Evolutionary conservation across 352 stramenopile species (phyloP), one percentile per base, ranked within the genome.

Genomic region (Pythium folliculosum): DNA sequence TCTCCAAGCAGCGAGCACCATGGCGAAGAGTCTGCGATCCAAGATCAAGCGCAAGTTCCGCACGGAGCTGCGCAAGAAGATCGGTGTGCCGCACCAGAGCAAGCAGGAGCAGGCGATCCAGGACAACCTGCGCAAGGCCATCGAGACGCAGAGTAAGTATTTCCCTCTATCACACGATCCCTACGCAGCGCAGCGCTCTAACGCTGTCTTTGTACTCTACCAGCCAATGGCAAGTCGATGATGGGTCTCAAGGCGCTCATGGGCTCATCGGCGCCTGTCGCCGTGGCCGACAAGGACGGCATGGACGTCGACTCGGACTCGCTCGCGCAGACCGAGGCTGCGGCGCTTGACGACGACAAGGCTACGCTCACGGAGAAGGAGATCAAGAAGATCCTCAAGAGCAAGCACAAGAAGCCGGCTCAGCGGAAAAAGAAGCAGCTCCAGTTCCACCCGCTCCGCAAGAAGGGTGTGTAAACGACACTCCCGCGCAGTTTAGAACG

Each of bases 11-110:
- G 27, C 22, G 37, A 67, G 52, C 47, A 88, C 69, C 62, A 95
- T 95, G 87, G 87, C 85, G 57, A 95, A 95, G 83, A 90, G 82
- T 81, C 72, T 95, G 74, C 85, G 87, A 69, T 95, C 87, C 59
- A 95, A 95, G 79, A 92, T 95, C 76, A 95, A 95, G 82, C 85
- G 86, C 71, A 88, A 86, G 75, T 95, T 93, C 80, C 87, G 87
- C 69, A 90, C 84, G 69, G 85, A 95, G 78, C 77, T 95, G 65
- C 84, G 85, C 56, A 85, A 92, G 73, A 81, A 80, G 61, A 86
- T 95, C 62, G 87, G 87, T 51, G 84, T 92, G 67, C 85, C 85
- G 30, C 85, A 91, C 73, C 76, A 88, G 67, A 75, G 73, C 23
- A 63, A 84, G 51, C 82, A 89, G 69, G 82, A 93, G 59, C 81